These are phyloP conservation scores for Zasmidium cellare DNA, from an alignment of 2,329 filamentous ascomycete genomes.

Conservation along the genomic window DNA sequence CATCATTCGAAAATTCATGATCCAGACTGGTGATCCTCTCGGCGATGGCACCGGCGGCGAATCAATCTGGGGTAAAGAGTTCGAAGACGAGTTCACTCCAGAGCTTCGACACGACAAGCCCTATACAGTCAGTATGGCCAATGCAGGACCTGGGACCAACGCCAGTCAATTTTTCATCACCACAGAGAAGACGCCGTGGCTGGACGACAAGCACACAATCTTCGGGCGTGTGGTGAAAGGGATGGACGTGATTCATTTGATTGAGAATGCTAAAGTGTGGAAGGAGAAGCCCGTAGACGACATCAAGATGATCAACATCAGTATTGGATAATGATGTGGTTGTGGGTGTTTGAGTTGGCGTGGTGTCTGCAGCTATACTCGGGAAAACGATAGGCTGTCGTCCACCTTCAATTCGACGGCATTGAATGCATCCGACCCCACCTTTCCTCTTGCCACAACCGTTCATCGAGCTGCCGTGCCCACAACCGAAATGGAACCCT, in stretches of 20 bases:
- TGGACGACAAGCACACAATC: constrained; percentile 94
- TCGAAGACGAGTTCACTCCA: constrained; percentile 85
- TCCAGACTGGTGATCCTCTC: constrained; percentile 81
- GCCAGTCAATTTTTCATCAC: constrained; percentile 98
- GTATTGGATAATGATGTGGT: constrained; percentile 20
- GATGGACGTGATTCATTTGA: constrained; percentile 91
- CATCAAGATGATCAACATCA: constrained; percentile 93
- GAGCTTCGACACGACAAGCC: constrained; percentile 90
- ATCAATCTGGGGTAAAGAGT: constrained; percentile 89
- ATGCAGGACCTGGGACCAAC: constrained; percentile 92
- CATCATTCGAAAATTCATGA: constrained; percentile 98
- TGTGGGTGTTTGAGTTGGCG: neutral
- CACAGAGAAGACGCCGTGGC: constrained; percentile 94
- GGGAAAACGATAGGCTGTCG: neutral
- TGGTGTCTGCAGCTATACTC: neutral
- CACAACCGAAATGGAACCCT: too few species aligned
- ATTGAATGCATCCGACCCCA: neutral
- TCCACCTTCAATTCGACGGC: neutral
- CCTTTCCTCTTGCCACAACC: neutral
- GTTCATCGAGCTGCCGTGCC: neutral
- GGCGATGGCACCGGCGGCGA: constrained; percentile 89
- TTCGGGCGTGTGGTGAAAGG: constrained; percentile 90
- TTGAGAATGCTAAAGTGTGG: constrained; percentile 84
- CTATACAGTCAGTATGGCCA: constrained; percentile 97
- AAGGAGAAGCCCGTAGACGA: constrained; percentile 96